Percentiles rank a stretch among this genome's conserved stretches.
Conservation (phyloP, 2,329 filamentous ascomycete species). For the Colletotrichum sansevieriae region DNA sequence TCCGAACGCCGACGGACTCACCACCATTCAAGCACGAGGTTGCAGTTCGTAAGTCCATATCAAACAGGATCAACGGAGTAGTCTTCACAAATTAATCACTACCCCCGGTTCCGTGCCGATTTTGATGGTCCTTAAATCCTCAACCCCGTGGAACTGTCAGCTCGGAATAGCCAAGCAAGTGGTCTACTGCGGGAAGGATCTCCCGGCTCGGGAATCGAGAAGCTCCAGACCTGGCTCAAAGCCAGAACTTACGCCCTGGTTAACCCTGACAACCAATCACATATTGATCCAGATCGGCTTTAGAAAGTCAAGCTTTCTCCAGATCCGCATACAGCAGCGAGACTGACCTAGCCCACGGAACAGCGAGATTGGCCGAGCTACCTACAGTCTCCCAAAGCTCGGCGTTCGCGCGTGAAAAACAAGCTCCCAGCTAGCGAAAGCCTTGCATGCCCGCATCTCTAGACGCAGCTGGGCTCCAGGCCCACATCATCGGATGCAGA, state of each 20-base stretch:
- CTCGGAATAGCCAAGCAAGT: neutral
- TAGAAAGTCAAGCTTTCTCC: conserved; percentile 17
- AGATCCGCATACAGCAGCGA: conserved; percentile 12
- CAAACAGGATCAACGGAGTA: too few relatives aligned
- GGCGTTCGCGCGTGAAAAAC: conserved; percentile 26
- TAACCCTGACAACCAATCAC: conserved; percentile 5
- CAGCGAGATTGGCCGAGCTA: neutral
- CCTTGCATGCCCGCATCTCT: neutral
- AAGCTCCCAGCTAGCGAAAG: neutral
- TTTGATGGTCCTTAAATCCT: too few relatives aligned
- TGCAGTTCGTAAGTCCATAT: too few relatives aligned
- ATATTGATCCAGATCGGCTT: conserved; percentile 19
- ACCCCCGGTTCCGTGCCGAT: neutral
- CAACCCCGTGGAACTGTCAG: neutral
- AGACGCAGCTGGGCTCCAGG: neutral
- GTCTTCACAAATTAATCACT: too few relatives aligned
- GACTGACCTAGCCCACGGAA: neutral
- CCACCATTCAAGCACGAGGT: too few relatives aligned
- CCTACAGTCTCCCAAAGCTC: neutral
- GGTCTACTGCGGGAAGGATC: neutral
- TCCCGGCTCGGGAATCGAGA: conserved; percentile 24
- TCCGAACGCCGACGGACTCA: neutral
- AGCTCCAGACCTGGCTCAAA: neutral
- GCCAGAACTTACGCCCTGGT: neutral
- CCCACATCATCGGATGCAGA: neutral